phyloP scores from a whole-genome alignment of 768 basidiomycete genomes.

The Panellus pusillus region DNA sequence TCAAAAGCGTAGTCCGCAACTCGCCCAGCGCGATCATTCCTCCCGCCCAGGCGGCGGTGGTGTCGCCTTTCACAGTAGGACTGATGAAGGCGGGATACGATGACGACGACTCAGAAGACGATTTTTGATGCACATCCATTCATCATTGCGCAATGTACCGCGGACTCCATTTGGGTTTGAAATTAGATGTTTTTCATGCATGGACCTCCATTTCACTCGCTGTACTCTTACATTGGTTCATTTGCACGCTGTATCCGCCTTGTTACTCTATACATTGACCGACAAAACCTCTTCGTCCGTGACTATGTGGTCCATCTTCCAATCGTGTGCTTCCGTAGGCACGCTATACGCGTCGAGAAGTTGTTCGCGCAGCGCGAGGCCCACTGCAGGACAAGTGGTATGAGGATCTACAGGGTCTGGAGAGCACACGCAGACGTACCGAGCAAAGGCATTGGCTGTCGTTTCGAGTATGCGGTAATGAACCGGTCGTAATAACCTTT shows the following conservation, averaged over 20 bases:
- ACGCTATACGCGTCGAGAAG: slow-evolving; percentile 50
- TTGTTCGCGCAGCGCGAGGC: slow-evolving; percentile 63
- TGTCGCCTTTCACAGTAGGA: slow-evolving; percentile 18
- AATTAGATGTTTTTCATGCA: neutral
- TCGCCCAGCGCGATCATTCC: slow-evolving; percentile 14
- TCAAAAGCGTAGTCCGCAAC: slow-evolving; percentile 7
- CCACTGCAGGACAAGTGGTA: slow-evolving; percentile 45
- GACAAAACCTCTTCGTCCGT: slow-evolving; percentile 40
- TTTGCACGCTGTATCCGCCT: neutral
- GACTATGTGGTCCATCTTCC: slow-evolving; percentile 63
- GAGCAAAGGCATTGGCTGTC: slow-evolving; percentile 51
- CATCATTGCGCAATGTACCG: neutral
- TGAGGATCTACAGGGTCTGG: slow-evolving; percentile 11
- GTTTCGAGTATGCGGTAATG: slow-evolving; percentile 52
- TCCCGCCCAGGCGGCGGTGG: slow-evolving; percentile 7
- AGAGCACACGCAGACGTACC: slow-evolving; percentile 38
- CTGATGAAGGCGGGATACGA: slow-evolving; percentile 18
- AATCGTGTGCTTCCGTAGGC: slow-evolving; percentile 58
- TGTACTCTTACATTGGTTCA: neutral
- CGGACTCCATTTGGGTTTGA: neutral
- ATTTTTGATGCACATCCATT: neutral
- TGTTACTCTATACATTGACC: neutral
- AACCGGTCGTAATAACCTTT: slow-evolving; percentile 85
- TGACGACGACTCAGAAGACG: slow-evolving; percentile 15
- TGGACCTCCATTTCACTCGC: neutral